Percentiles rank a stretch among this genome's conserved stretches.
Evolutionary conservation across 768 basidiomycete genomes (phyloP).

Genomic region (Psilocybe subaeruginosa): DNA sequence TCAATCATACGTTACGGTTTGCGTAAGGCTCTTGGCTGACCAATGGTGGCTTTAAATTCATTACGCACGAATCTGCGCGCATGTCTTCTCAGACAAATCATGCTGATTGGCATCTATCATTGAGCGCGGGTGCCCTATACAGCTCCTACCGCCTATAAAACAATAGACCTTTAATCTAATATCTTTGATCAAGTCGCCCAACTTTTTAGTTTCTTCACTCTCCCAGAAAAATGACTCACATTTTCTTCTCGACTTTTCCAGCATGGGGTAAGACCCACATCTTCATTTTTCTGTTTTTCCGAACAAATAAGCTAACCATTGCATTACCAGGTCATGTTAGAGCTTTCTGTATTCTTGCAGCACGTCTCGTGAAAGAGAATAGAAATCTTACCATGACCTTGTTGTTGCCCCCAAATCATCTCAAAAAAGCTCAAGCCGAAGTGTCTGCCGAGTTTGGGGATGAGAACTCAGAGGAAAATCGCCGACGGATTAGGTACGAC

Average conservation of each 20-base stretch:
- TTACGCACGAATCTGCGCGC: too few relatives aligned
- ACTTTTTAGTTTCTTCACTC: not conserved
- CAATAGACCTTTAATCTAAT: too few relatives aligned
- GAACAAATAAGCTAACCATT: not conserved
- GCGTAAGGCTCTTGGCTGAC: not conserved
- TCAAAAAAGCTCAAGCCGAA: conserved; percentile 5
- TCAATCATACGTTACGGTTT: too few relatives aligned
- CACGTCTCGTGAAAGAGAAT: conserved; percentile 12
- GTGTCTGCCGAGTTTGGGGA: conserved; percentile 2
- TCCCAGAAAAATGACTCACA: not conserved
- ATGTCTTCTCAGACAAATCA: not conserved
- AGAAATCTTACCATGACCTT: conserved; percentile 9
- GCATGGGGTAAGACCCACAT: conserved; percentile 3
- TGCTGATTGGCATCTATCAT: not conserved
- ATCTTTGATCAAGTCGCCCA: not conserved
- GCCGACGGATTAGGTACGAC: conserved; percentile 9
- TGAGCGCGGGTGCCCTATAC: not conserved
- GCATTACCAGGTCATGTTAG: conserved; percentile 1
- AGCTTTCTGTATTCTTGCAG: conserved; percentile 13
- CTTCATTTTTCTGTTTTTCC: not conserved
- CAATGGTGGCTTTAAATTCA: not conserved
- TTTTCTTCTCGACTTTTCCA: conserved; percentile 5
- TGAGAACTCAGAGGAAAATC: not conserved
- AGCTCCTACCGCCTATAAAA: too few relatives aligned
- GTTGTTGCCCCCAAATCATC: conserved; percentile 1